Base-by-base conservation (phyloP, 2,329 filamentous ascomycete species). In the Fusarium proliferatum region DNA sequence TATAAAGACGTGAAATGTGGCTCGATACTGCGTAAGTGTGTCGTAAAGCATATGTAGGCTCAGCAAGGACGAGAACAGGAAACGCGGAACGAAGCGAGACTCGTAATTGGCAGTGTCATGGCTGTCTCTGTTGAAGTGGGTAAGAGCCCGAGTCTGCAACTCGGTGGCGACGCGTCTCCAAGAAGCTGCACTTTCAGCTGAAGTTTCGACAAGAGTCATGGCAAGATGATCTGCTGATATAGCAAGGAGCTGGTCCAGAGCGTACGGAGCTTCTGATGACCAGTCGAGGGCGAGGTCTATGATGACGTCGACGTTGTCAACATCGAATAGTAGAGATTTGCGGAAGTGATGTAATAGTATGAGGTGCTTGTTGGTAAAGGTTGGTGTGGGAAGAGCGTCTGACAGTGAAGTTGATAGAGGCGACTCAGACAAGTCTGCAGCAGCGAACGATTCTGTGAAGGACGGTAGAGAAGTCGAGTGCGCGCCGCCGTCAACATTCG, bases 41-140 rank as follows among this genome's bases (percentile, higher is more conserved):
- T 89, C 86, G 72, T 83, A 86, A 8, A 89, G 81, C 43, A 84
- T 82, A 59, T 88, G 86, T 11, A 87, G 80, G 45, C 85, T 84
- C 2, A 87, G 74, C 9, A 83, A 65, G 23, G 80, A 78, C 9
- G 85, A 82, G 75, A 87, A 87, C n/a, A 87, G 76, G 61, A 86
- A 85, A 19, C 84, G 80, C 3, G 84, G 81, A 26, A 85, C 75
- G 43, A 80, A 82, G 53, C 79, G 80, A 8, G 72, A 72, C 5
- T 78, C 72, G 16, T 46, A 30, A 38, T 64, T 65, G 17, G 71
- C 67, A 15, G 64, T 75, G 13, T 81, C 78, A 26, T 81, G 78
- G 7, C 73, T 60, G 9, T 81, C 76, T 36, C 73, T 78, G 51
- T 81, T 85, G 71, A 82, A 85, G 62, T 79, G 79, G 49, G 78